Conservation (phyloP, 176 grass and related monocot species). For the Guadua angustifolia region DNA sequence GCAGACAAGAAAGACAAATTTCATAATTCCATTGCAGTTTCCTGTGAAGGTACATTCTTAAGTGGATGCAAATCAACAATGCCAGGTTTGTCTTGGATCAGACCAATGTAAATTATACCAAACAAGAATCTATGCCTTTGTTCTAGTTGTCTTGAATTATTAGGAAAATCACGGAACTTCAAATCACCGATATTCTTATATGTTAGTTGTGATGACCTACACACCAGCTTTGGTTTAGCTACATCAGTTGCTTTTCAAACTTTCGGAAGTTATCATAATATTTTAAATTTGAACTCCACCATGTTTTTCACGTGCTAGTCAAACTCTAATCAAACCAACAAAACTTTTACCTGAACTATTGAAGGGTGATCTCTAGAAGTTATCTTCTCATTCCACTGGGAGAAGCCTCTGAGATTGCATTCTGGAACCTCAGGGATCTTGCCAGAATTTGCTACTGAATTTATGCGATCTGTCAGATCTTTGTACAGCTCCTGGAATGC, state of each 20-base stretch:
- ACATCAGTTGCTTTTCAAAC: slow-evolving; percentile 12
- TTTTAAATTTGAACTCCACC: not conserved
- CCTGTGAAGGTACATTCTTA: not conserved
- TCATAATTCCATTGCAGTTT: slow-evolving; percentile 12
- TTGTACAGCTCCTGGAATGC: slow-evolving; percentile 58
- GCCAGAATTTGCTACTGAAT: slow-evolving; percentile 45
- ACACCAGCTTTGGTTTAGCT: slow-evolving; percentile 8
- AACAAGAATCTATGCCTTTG: not conserved
- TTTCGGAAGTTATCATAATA: not conserved
- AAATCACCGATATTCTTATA: slow-evolving; percentile 14
- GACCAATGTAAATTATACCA: not conserved
- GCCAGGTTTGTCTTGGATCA: slow-evolving; percentile 11
- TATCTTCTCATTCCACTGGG: slow-evolving; percentile 52
- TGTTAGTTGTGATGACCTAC: not conserved
- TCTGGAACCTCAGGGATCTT: slow-evolving; percentile 49
- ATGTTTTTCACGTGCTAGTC: slow-evolving; percentile 25
- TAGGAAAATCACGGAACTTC: not conserved
- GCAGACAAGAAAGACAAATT: slow-evolving; percentile 9
- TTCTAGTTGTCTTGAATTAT: slow-evolving; percentile 1
- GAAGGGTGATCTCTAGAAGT: slow-evolving; percentile 62
- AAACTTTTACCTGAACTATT: slow-evolving; percentile 59
- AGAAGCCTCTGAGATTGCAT: slow-evolving; percentile 47
- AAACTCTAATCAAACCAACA: not conserved
- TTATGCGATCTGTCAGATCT: slow-evolving; percentile 51
- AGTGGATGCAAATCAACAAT: slow-evolving; percentile 13